phyloP scores from a whole-genome alignment of 2,329 filamentous ascomycete species.

The Colletotrichum caudatum region DNA sequence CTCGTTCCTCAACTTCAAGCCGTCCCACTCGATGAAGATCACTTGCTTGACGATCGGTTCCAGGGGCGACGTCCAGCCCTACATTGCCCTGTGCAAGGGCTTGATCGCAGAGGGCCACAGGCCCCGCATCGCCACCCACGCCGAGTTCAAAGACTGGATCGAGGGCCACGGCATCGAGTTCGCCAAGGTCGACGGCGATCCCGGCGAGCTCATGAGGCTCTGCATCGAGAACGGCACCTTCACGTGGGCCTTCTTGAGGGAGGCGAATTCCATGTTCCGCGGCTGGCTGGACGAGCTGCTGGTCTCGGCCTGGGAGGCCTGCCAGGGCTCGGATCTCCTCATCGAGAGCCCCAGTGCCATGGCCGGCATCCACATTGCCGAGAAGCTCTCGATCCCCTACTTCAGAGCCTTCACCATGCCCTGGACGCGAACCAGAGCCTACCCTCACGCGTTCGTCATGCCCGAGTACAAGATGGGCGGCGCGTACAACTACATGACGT shows the following conservation, averaged over 20 bases:
- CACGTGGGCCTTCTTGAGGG: constrained; percentile 88
- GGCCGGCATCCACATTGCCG: constrained; percentile 97
- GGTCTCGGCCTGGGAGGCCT: constrained; percentile 83
- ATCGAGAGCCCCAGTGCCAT: constrained; percentile 97
- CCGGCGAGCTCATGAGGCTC: constrained; percentile 92
- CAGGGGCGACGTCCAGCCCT: constrained; percentile 95
- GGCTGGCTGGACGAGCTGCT: constrained; percentile 95
- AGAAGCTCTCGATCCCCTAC: constrained; percentile 92
- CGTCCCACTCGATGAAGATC: constrained; percentile 80
- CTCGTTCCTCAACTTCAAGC: constrained; percentile 93
- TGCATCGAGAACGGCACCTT: constrained; percentile 99
- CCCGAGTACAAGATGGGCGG: constrained; percentile 95
- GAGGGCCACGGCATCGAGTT: constrained; percentile 96
- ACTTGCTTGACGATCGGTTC: constrained; percentile 97
- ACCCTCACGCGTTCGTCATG: constrained; percentile 96
- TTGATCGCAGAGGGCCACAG: constrained; percentile 88
- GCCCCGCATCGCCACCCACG: constrained; percentile 89
- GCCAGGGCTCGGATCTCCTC: constrained; percentile 86
- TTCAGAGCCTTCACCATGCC: constrained; percentile 99
- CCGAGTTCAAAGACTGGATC: constrained; percentile 90
- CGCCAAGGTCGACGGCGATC: constrained; percentile 87
- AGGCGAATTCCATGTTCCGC: constrained; percentile 88
- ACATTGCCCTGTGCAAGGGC: constrained; percentile 95
- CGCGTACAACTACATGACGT: constrained; percentile 93
- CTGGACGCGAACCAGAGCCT: constrained; percentile 94